A percentile compares a stretch with the other conserved stretches of the same genome.
Evolutionary conservation across 2,329 filamentous ascomycete species (phyloP).

Genomic region (Colletotrichum filicis): DNA sequence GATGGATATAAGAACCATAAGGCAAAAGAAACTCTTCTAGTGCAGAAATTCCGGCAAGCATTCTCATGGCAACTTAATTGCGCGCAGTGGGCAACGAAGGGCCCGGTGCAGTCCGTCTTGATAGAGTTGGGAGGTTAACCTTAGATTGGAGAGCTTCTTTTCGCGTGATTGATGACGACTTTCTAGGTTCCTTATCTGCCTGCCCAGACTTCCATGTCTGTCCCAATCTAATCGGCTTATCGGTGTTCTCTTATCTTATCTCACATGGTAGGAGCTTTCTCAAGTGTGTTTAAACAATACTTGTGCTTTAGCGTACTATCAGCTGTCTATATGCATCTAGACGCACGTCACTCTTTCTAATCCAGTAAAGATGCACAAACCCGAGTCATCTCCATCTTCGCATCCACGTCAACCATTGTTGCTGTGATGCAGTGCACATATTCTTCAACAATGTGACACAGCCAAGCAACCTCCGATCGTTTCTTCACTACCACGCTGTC

Average conservation of each 20-base stretch:
- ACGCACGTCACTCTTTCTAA: neutral
- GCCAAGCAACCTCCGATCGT: constrained; percentile 9
- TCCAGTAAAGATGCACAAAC: neutral
- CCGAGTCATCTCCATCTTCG: neutral
- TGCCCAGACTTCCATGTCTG: neutral
- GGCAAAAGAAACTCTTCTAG: constrained; percentile 16
- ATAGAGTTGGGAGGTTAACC: constrained; percentile 23
- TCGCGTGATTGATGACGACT: neutral
- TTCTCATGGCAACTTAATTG: constrained; percentile 12
- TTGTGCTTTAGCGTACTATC: neutral
- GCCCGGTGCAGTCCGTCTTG: neutral
- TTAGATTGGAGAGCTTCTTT: neutral
- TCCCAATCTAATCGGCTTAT: no score
- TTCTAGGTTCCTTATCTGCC: neutral
- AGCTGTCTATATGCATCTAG: neutral
- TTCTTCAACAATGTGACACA: constrained; percentile 33
- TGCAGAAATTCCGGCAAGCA: constrained; percentile 11
- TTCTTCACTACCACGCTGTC: constrained; percentile 25
- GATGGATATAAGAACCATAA: constrained; percentile 20
- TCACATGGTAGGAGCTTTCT: neutral
- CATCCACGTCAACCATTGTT: neutral
- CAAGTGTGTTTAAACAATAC: neutral
- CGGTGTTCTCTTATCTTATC: neutral
- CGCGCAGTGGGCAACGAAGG: constrained; percentile 14
- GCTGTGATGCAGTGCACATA: constrained; percentile 17